These are phyloP conservation scores for Anastatica hierochuntica DNA, from an alignment of 345 rosid genomes.

Conservation along the genomic window DNA sequence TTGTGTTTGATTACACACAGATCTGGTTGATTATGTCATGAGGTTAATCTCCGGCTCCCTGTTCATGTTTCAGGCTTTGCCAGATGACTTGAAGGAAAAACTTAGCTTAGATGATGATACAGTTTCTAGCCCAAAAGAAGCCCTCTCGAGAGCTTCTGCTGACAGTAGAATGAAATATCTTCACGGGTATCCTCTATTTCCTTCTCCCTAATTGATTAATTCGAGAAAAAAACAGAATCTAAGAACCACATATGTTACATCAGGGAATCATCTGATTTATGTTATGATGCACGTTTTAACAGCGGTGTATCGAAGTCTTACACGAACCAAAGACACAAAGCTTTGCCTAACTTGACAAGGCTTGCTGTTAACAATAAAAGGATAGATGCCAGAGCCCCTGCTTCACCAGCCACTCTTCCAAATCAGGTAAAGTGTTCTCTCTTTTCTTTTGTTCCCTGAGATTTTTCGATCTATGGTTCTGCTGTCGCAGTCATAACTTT, in stretches of 20 bases:
- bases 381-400: constrained; percentile 63
- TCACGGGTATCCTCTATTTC: constrained; percentile 54
- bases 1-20: constrained; percentile 5
- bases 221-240: constrained; percentile 1
- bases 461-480: neutral
- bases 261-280: constrained; percentile 17
- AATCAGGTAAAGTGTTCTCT: constrained; percentile 47
- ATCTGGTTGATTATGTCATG: constrained; percentile 4
- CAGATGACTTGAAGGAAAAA: constrained; percentile 87
- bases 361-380: constrained; percentile 64
- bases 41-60: constrained; percentile 10
- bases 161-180: constrained; percentile 87
- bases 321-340: constrained; percentile 62
- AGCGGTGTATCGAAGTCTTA: constrained; percentile 60
- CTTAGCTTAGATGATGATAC: constrained; percentile 90
- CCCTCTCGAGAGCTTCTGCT: constrained; percentile 93
- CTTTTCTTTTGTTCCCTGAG: neutral
- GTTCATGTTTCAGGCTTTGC: constrained; percentile 63
- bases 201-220: neutral
- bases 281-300: constrained; percentile 16
- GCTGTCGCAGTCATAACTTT: constrained; percentile 2
- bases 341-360: constrained; percentile 58
- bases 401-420: constrained; percentile 53
- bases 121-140: constrained; percentile 90
- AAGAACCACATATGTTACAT: constrained; percentile 8